Percentiles rank a stretch among this genome's conserved stretches.
These are phyloP conservation scores for Cercospora sesami DNA, from an alignment of 2,329 filamentous ascomycete genomes.

Conservation along the genomic window DNA sequence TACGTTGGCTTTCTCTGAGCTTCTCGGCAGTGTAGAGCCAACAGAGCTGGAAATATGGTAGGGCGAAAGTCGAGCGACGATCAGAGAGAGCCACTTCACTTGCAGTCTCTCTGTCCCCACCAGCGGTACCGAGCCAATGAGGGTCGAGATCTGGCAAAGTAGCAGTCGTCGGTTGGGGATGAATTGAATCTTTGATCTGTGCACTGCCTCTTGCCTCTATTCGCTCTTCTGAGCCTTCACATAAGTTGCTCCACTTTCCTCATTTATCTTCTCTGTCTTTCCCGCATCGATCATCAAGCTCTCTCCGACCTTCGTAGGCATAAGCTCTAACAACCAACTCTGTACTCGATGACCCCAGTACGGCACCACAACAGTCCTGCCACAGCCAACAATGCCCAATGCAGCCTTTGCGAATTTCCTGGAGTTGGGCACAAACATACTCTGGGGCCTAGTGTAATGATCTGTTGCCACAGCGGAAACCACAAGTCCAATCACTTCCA, in stretches of 20 bases:
- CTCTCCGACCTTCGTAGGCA: constrained; percentile 21
- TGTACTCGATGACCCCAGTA: constrained; percentile 34
- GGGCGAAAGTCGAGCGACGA: not conserved
- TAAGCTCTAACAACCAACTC: constrained; percentile 20
- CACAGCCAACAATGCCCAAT: constrained; percentile 31
- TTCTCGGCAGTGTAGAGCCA: not conserved
- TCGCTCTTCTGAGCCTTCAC: not conserved
- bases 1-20: not conserved
- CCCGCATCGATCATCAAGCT: not conserved
- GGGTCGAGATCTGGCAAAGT: not conserved
- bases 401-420: constrained; percentile 25
- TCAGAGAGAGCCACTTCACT: not conserved
- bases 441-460: constrained; percentile 18
- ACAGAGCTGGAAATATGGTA: not conserved
- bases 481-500: constrained; percentile 40
- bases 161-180: not conserved
- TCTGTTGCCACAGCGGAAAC: constrained; percentile 26
- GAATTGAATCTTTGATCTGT: not conserved
- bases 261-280: not conserved
- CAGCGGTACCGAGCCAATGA: not conserved
- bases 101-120: not conserved
- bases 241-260: not conserved
- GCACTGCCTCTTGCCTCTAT: not conserved
- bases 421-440: constrained; percentile 23
- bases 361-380: constrained; percentile 23